Evolutionary conservation across 2,329 filamentous ascomycete species (phyloP), one percentile per base, ranked within the genome.

Genomic region (Zalaria sp.): DNA sequence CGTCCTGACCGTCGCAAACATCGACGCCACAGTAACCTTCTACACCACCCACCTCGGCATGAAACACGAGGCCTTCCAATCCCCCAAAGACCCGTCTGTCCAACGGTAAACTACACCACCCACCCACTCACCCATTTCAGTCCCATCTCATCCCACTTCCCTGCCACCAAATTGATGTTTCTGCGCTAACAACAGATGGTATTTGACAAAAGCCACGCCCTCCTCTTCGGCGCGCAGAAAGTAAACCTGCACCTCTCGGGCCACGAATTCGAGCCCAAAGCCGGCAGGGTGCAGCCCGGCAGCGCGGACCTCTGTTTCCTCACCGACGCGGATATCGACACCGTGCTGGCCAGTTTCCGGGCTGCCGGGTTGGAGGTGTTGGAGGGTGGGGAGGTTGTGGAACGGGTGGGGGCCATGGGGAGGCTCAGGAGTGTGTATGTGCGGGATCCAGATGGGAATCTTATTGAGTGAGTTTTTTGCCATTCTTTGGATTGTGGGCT

Each of bases 251-350:
- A 79, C 50, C 63, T 73, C 47, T 58, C 61, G 7, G 74, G 73
- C 5, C 66, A 64, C 9, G 74, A 79, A 45, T 78, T 77, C 47
- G 71, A 75, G 44, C 75, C 75, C 3, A 77, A 77, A 51, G 75
- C 75, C 0, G 52, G 53, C 3, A 63, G 57, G 7, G 72, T 73
- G 0, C 60, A 69, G 41, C 69, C 72, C 0, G 76, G 76, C 0
- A 75, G 70, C 7, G 73, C 68, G 7, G 75, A 79, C 52, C 45
- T 79, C 29, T 79, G 75, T 51, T 79, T 79, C 42, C 52, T 79
- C 27, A 66, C 75, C 0, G 59, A 72, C 4, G 64, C 69, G 5
- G 59, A 65, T 4, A 63, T 79, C 3, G 63, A 68, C 2, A 55
- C 61, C 0, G 63, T 77, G 3, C 52, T 67, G n/a, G 44, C 55